These are phyloP conservation scores for Zygosaccharomyces bisporus DNA, from an alignment of 805 yeast genomes.

Conservation along the genomic window DNA sequence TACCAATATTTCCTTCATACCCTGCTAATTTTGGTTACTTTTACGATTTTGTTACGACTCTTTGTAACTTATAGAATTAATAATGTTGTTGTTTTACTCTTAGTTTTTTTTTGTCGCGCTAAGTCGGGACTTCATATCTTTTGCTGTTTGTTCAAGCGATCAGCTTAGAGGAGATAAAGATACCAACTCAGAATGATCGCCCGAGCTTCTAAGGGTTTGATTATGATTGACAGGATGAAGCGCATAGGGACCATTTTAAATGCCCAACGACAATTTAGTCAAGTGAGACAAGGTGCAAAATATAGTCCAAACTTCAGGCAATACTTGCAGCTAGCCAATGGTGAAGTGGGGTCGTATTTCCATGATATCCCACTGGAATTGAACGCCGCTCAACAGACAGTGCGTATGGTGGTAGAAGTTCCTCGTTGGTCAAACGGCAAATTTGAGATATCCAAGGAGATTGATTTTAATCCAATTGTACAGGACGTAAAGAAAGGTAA, in stretches of 20 bases:
- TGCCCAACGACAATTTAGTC: conserved; percentile 13
- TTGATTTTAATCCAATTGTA: conserved; percentile 66
- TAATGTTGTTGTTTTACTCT: background rate
- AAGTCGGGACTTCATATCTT: background rate
- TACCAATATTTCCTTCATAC: too few relatives aligned
- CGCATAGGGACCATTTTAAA: conserved; percentile 14
- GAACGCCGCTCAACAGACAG: conserved; percentile 41
- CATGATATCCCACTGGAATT: conserved; percentile 66
- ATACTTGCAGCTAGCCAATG: conserved; percentile 42
- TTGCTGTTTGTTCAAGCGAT: background rate
- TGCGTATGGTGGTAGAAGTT: conserved; percentile 69
- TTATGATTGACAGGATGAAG: conserved; percentile 13
- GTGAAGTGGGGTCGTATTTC: conserved; percentile 56
- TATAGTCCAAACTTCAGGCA: conserved; percentile 41
- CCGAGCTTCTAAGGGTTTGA: background rate
- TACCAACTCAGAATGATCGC: background rate
- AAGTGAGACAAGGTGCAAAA: conserved; percentile 37
- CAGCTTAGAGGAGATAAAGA: background rate
- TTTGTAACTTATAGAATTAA: background rate
- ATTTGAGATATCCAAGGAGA: conserved; percentile 63
- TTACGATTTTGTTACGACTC: background rate
- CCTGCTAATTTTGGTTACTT: too few relatives aligned
- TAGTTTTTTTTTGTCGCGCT: background rate
- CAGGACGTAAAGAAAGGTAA: conserved; percentile 78
- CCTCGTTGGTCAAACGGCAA: conserved; percentile 83